Evolutionary conservation across 2,329 filamentous ascomycete species (phyloP), one percentile per base, ranked within the genome.

Genomic region (Colletotrichum eremochloae): DNA sequence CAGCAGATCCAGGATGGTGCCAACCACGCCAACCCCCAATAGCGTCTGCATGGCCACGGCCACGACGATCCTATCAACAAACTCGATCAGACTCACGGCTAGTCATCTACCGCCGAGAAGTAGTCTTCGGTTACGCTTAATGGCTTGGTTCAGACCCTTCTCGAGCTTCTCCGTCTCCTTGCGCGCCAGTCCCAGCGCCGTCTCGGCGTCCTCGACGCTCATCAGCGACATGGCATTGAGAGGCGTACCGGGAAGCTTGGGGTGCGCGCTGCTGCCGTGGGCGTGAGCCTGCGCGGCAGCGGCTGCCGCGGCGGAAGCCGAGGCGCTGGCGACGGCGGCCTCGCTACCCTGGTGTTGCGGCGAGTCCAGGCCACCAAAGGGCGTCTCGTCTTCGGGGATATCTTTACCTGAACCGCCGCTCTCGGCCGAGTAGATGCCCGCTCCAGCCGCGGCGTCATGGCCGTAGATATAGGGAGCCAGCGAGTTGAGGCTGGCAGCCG

Each of bases 131-230:
- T 92, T 93, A 79, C 87, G 88, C 81, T 87, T 89, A 67, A 92
- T 86, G 29, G 91, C 78, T 55, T 86, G 84, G 78, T 89, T 89
- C 67, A 92, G 80, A 56, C 83, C 87, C 83, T 90, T 91, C 81
- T 92, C 90, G 40, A 91, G 79, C 76, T 84, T 87, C 74, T 92
- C 90, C 8, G 88, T 87, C 79, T 92, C 90, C 78, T 87, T 89
- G 63, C 86, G 84, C 38, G 88, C 86, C 48, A 85, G 79, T 31
- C 79, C 76, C 55, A 89, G 82, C 57, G 87, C 87, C 68, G 82
- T 82, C 81, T 93, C 91, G 2, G 90, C 87, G 71, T 93, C 91
- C 74, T 91, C 87, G 2, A 92, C 84, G 60, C 84, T 89, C 85
- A 92, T 88, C 9, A 90, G 81, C 6, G 87, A 86, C 74, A 89